A percentile compares a stretch with the other conserved stretches of the same genome.
Evolutionary conservation across 257 asterid genomes (phyloP).

Genomic region (Phtheirospermum japonicum): DNA sequence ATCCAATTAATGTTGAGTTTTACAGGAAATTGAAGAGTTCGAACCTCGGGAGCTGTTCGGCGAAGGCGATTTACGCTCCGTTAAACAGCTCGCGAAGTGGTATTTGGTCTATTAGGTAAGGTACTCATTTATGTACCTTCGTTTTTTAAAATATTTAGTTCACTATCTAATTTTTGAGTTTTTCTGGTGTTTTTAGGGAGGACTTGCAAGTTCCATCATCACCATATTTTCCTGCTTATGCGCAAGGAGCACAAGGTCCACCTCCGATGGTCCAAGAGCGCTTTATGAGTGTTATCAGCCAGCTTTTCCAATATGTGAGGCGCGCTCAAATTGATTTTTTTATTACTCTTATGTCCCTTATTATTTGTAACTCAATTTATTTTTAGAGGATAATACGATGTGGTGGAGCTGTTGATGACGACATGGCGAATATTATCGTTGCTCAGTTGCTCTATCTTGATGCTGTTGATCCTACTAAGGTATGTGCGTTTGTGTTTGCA

Average conservation of each 20-base stretch:
- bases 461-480: constrained; percentile 86
- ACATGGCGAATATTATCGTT: constrained; percentile 93
- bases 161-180: too few species aligned
- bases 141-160: too few species aligned
- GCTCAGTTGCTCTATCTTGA: constrained; percentile 97
- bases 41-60: constrained; percentile 33
- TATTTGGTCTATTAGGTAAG: constrained; percentile 89
- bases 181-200: constrained; percentile 43
- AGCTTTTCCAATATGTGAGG: constrained; percentile 81
- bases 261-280: constrained; percentile 90
- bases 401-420: constrained; percentile 98
- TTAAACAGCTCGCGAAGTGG: constrained; percentile 45
- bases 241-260: constrained; percentile 83
- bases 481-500: constrained; percentile 7
- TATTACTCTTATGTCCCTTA: constrained; percentile 6
- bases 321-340: constrained; percentile 8
- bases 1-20: neutral
- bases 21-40: constrained; percentile 47
- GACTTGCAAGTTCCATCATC: constrained; percentile 85
- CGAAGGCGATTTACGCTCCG: constrained; percentile 48
- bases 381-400: constrained; percentile 89
- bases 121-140: neutral
- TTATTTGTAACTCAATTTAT: constrained; percentile 11
- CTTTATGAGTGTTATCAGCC: constrained; percentile 88
- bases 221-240: constrained; percentile 74